phyloP scores from a whole-genome alignment of 495 filamentous ascomycete genomes.

The Daldinia decipiens region DNA sequence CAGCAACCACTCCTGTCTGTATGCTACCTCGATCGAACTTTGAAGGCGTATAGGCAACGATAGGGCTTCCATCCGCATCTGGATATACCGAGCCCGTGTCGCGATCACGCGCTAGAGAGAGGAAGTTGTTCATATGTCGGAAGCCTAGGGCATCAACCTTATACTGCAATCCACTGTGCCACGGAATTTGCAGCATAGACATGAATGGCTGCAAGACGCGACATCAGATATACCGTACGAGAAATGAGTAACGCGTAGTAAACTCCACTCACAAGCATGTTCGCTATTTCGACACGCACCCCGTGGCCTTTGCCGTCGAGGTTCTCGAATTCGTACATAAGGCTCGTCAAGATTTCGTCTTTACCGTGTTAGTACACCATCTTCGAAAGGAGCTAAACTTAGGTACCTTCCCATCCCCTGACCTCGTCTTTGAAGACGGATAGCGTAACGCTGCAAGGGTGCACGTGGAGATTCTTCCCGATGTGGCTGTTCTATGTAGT shows the following conservation, averaged over 20 bases:
- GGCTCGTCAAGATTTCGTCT: conserved; percentile 68
- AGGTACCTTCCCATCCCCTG: conserved; percentile 75
- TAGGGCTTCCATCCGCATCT: conserved; percentile 67
- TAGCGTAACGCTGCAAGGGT: conserved; percentile 66
- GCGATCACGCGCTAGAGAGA: conserved; percentile 71
- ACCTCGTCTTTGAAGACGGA: conserved; percentile 68
- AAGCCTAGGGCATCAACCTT: conserved; percentile 67
- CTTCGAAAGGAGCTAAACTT: not conserved
- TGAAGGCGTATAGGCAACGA: conserved; percentile 69
- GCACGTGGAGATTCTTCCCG: conserved; percentile 75
- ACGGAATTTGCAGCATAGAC: conserved; percentile 64
- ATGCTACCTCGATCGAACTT: conserved; percentile 68
- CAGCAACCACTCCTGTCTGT: conserved; percentile 66
- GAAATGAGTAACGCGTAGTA: not conserved
- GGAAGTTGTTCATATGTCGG: conserved; percentile 66
- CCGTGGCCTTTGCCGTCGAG: conserved; percentile 78
- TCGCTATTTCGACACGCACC: conserved; percentile 68
- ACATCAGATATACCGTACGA: not conserved
- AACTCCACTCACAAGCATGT: conserved; percentile 54
- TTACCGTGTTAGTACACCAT: not conserved
- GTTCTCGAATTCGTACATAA: conserved; percentile 74
- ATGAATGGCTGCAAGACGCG: conserved; percentile 3
- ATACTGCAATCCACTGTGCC: conserved; percentile 68
- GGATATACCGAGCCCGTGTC: conserved; percentile 72
- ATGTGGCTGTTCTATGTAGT: conserved; percentile 71